phyloP scores from a whole-genome alignment of 192 early-diverging fungal genomes.

The Mortierella antarctica region DNA sequence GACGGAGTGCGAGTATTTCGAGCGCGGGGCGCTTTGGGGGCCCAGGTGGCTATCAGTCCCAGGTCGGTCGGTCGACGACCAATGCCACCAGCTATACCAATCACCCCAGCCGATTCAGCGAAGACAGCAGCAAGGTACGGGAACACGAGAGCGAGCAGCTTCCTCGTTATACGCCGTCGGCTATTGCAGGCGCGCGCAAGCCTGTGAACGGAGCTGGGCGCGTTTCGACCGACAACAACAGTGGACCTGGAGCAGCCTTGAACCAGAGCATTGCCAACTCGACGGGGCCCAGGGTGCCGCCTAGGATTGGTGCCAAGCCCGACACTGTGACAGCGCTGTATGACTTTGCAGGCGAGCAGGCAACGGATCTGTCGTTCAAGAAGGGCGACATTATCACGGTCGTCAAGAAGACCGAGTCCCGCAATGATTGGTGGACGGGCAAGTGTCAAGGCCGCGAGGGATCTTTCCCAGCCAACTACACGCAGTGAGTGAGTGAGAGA shows the following conservation, averaged over 20 bases:
- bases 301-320: conserved; percentile 36
- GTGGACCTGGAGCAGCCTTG: neutral
- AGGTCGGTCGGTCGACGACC: conserved; percentile 3
- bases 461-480: conserved; percentile 85
- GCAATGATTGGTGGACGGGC: conserved; percentile 95
- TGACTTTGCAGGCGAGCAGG: conserved; percentile 84
- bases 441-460: conserved; percentile 70
- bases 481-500: conserved; percentile 26
- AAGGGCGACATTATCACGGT: conserved; percentile 90
- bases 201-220: conserved; percentile 18
- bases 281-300: conserved; percentile 49
- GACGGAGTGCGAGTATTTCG: conserved; percentile 10
- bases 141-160: conserved; percentile 16
- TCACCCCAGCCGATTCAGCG: neutral
- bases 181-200: conserved; percentile 13
- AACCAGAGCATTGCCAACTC: conserved; percentile 40
- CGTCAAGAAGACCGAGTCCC: conserved; percentile 71
- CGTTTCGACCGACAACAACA: conserved; percentile 39
- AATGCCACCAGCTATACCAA: conserved; percentile 11
- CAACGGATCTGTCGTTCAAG: conserved; percentile 86
- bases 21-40: conserved; percentile 11
- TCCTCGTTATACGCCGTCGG: conserved; percentile 35
- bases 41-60: conserved; percentile 8
- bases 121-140: conserved; percentile 11
- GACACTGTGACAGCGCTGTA: conserved; percentile 79